Conservation (phyloP, 495 filamentous ascomycete genomes). For the Neurospora sp. region DNA sequence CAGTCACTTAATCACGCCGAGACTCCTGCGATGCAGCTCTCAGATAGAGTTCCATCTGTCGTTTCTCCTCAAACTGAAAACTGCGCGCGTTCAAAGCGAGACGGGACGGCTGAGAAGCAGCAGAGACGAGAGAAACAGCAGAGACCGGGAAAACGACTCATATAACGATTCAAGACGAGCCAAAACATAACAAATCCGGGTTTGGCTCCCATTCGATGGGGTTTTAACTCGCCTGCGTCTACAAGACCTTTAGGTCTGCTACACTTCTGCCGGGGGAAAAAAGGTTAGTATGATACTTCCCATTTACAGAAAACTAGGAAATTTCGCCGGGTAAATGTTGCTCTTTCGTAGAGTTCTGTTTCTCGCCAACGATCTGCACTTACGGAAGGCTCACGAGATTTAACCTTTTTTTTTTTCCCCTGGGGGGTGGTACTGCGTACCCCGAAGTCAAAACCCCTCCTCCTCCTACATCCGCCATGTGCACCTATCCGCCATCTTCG, state of each 20-base stretch:
- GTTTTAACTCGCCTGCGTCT: neutral
- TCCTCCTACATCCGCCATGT: neutral
- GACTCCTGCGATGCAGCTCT: neutral
- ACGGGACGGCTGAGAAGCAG: neutral
- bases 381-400: too few relatives aligned
- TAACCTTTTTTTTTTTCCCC: too few relatives aligned
- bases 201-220: neutral
- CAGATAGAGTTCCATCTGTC: neutral
- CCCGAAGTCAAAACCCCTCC: neutral
- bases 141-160: neutral
- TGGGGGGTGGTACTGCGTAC: neutral
- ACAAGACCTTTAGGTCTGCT: neutral
- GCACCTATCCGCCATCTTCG: neutral
- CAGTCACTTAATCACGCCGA: neutral
- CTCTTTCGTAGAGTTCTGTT: too few relatives aligned
- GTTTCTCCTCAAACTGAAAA: neutral
- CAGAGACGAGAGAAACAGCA: neutral
- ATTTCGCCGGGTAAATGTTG: too few relatives aligned
- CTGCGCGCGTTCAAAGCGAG: neutral
- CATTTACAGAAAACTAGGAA: too few relatives aligned
- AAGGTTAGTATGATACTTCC: too few relatives aligned
- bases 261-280: neutral
- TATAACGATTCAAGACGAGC: neutral
- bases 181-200: neutral
- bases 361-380: too few relatives aligned